Conservation (phyloP, 306 rosid species). For the Cicer yamashitae region DNA sequence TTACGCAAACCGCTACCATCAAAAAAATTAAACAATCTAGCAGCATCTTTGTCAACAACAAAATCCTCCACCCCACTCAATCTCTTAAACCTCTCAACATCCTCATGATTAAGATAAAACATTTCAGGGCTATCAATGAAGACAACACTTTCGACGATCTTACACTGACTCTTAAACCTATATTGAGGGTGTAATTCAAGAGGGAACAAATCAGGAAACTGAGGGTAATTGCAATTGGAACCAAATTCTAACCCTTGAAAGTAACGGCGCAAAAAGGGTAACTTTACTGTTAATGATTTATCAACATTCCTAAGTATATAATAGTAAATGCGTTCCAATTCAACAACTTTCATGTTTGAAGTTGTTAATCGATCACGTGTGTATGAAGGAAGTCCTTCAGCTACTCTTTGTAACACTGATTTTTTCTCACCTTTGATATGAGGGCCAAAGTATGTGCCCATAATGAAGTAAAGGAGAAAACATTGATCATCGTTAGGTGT, state of each 20-base stretch:
- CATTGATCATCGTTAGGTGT: conserved; percentile 49
- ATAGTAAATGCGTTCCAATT: conserved; percentile 55
- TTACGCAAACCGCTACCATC: conserved; percentile 14
- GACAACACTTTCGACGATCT: conserved; percentile 49
- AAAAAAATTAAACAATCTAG: conserved; percentile 42
- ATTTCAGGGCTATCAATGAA: conserved; percentile 55
- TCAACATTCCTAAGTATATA: conserved; percentile 60
- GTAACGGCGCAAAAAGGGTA: conserved; percentile 50
- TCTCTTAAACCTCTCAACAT: conserved; percentile 73
- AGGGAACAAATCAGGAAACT: conserved; percentile 65
- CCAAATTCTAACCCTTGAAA: conserved; percentile 47
- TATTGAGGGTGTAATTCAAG: conserved; percentile 54
- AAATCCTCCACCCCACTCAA: conserved; percentile 65
- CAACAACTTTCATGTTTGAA: conserved; percentile 51
- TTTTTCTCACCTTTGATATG: conserved; percentile 55
- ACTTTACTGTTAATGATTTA: conserved; percentile 49
- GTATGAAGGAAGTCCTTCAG: conserved; percentile 72
- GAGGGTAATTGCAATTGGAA: conserved; percentile 55
- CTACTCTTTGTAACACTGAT: conserved; percentile 66
- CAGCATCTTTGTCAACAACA: conserved; percentile 54
- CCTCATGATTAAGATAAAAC: conserved; percentile 48
- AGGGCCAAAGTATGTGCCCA: conserved; percentile 74
- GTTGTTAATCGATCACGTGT: conserved; percentile 52
- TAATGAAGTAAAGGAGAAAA: conserved; percentile 61
- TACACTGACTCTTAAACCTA: conserved; percentile 34